phyloP scores from a whole-genome alignment of 2,329 filamentous ascomycete species.

The Salinomyces thailandicus region DNA sequence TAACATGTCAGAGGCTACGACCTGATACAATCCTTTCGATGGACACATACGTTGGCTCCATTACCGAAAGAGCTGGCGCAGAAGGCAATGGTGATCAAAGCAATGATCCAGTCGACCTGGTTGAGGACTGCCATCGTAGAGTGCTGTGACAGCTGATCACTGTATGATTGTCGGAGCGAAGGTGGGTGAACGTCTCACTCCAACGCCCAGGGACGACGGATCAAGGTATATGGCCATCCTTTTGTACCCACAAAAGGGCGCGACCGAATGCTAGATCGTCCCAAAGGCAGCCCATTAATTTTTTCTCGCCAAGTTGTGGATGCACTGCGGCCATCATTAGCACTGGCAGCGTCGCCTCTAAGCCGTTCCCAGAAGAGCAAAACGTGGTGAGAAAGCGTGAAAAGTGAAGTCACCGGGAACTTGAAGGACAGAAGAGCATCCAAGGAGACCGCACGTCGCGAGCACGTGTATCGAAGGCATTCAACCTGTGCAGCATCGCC shows the following conservation, averaged over 20 bases:
- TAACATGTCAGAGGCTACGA: no score
- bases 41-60: conserved; percentile 33
- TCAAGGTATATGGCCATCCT: background rate
- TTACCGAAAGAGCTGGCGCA: conserved; percentile 53
- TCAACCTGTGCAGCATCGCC: background rate
- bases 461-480: background rate
- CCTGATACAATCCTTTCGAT: no score
- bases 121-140: background rate
- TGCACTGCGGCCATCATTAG: background rate
- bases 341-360: no score
- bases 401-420: background rate
- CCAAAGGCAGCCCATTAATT: background rate
- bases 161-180: background rate
- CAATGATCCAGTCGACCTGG: conserved; percentile 35
- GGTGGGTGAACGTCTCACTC: background rate
- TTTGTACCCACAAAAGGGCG: background rate
- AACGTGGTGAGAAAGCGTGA: no score
- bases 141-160: background rate
- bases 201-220: background rate
- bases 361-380: no score
- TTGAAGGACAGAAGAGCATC: background rate
- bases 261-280: no score
- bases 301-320: background rate
- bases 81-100: conserved; percentile 52
- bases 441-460: background rate